These are phyloP conservation scores for Serendipita vermifera DNA, from an alignment of 768 basidiomycete genomes.

Conservation along the genomic window DNA sequence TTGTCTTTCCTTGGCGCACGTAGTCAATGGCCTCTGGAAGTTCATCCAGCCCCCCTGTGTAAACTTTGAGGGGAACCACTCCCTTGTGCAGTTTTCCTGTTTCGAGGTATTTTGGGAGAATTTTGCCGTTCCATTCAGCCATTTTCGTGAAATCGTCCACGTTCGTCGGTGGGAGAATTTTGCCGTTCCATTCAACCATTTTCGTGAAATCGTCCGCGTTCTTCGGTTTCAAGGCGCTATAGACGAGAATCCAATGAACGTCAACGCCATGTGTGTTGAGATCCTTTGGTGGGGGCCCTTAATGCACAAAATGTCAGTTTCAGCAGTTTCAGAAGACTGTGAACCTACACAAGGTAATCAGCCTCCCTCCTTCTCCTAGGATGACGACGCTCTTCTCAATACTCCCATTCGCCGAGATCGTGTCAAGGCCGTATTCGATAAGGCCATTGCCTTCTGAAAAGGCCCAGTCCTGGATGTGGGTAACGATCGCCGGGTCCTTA, in stretches of 20 bases:
- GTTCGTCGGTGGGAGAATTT: constrained; percentile 10
- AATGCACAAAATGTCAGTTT: neutral
- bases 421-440: constrained; percentile 14
- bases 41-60: neutral
- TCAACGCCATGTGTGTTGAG: neutral
- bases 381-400: neutral
- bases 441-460: constrained; percentile 15
- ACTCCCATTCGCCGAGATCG: constrained; percentile 11
- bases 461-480: constrained; percentile 19
- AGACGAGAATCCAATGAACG: constrained; percentile 2
- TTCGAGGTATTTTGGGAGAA: neutral
- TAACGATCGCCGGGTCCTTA: constrained; percentile 14
- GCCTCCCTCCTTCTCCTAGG: neutral
- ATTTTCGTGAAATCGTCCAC: neutral
- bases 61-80: constrained; percentile 5
- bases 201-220: constrained; percentile 6
- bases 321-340: too few relatives aligned
- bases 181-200: constrained; percentile 1
- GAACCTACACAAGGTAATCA: neutral
- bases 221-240: constrained; percentile 10
- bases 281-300: neutral
- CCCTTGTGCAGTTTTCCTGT: neutral
- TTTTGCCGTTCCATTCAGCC: constrained; percentile 2
- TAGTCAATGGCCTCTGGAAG: constrained; percentile 6
- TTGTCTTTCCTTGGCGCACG: constrained; percentile 4